These are phyloP conservation scores for Rickenella mellea DNA, from an alignment of 768 basidiomycete genomes.

Conservation along the genomic window DNA sequence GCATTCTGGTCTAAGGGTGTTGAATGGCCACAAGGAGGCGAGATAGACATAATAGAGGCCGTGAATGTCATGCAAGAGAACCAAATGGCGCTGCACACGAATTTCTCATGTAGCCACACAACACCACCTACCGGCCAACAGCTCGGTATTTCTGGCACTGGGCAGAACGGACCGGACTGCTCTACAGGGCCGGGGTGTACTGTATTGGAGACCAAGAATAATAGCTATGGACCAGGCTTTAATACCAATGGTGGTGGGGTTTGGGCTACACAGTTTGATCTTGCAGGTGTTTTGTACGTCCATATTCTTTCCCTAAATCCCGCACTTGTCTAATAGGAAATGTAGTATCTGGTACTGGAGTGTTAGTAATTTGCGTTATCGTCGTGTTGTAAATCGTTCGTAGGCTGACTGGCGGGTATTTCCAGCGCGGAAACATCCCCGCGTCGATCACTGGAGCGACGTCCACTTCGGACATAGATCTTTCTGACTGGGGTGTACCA, in stretches of 20 bases:
- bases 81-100: constrained; percentile 50
- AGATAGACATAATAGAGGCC: constrained; percentile 46
- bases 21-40: constrained; percentile 35
- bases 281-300: constrained; percentile 38
- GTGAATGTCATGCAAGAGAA: constrained; percentile 44
- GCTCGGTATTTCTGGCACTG: constrained; percentile 15
- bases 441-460: constrained; percentile 21
- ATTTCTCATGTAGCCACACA: constrained; percentile 25
- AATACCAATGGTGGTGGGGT: constrained; percentile 51
- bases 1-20: constrained; percentile 34
- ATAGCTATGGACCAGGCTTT: constrained; percentile 39
- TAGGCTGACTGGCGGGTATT: constrained; percentile 1
- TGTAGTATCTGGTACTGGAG: constrained; percentile 45
- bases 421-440: constrained; percentile 29
- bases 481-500: constrained; percentile 34
- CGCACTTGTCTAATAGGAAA: not conserved
- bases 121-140: constrained; percentile 20
- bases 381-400: constrained; percentile 13
- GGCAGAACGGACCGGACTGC: constrained; percentile 18
- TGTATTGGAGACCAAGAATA: constrained; percentile 29
- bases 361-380: constrained; percentile 18
- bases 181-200: constrained; percentile 33
- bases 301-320: constrained; percentile 10
- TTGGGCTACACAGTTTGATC: constrained; percentile 63
- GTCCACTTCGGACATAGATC: constrained; percentile 25